Evolutionary conservation across 306 rosid species (phyloP).

Genomic region (Cucumis melo): DNA sequence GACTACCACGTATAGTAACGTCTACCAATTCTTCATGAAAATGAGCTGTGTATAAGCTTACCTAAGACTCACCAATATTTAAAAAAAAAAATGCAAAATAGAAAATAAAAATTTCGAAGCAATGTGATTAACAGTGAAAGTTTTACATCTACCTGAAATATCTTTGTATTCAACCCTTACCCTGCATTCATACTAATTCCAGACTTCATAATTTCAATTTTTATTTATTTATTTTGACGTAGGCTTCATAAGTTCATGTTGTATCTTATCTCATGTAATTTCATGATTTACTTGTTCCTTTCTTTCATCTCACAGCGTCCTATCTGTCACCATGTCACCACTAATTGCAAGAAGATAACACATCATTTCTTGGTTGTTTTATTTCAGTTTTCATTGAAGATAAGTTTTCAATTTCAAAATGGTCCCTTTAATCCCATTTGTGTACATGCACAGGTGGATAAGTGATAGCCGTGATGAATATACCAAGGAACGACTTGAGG

Average conservation of each 20-base stretch:
- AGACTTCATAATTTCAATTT: background rate
- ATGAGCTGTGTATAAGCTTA: background rate
- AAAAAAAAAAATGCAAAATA: background rate
- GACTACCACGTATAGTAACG: background rate
- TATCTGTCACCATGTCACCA: background rate
- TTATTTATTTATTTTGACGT: background rate
- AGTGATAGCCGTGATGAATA: slow-evolving; percentile 95
- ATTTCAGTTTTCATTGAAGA: background rate
- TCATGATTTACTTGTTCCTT: background rate
- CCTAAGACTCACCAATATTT: background rate
- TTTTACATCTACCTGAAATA: background rate
- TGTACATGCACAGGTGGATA: slow-evolving; percentile 64
- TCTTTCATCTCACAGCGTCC: too few species aligned
- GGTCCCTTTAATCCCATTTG: background rate
- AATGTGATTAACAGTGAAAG: background rate
- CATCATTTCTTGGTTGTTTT: background rate
- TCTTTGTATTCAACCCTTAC: background rate
- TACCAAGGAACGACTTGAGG: slow-evolving; percentile 80
- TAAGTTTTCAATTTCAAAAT: background rate
- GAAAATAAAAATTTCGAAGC: background rate
- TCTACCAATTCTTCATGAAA: background rate
- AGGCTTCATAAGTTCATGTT: background rate
- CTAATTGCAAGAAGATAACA: background rate
- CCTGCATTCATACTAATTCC: background rate
- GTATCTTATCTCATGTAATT: background rate